Base-by-base conservation (phyloP, 805 yeast genomes). In the Candida insectalens region DNA sequence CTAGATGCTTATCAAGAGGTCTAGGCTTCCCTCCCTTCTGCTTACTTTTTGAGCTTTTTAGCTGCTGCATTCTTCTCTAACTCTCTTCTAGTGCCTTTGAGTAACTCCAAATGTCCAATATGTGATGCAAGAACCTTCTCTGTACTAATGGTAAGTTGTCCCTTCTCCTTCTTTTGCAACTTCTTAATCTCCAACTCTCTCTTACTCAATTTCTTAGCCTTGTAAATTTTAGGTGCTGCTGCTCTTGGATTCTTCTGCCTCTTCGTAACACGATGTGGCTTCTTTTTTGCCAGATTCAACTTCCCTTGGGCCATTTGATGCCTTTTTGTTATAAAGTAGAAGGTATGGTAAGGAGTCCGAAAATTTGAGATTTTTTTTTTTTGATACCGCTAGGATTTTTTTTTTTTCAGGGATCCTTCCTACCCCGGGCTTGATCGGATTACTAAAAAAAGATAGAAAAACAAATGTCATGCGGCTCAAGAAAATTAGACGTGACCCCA, bases 51-150 rank as follows among this genome's bases (percentile, higher is more conserved):
- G 67, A 9, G 14, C 13, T 77, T 54, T 79, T 92, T 20, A 80
- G 36, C 20, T 20, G 18, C 21, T 12, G 25, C 71, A 13, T 56
- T 63, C 52, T 71, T 82, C 52, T 84, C 95, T 13, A 83, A 38
- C 47, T 82, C 74, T 60, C 94, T 74, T 64, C 96, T 76, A 6
- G 92, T 77, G 12, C 98, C 98, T 57, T 83, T 87, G 43, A 89
- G 63, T 26, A 89, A 55, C 60, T 89, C 98, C 48, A 89, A 67
- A 57, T 89, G 97, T 18, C 98, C 98, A 6, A 89, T 96, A 54
- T 89, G 71, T 36, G 94, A 69, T 2, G 96, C 78, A 45, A 89
- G 74, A 37, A 85, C 66, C 60, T 75, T 85, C 59, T 89, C 98
- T 3, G 97, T 89, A 7, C 35, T 38, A 6, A 34, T 35, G 8